These are phyloP conservation scores for Austroboletus eburneus DNA, from an alignment of 768 basidiomycete species.

Conservation along the genomic window DNA sequence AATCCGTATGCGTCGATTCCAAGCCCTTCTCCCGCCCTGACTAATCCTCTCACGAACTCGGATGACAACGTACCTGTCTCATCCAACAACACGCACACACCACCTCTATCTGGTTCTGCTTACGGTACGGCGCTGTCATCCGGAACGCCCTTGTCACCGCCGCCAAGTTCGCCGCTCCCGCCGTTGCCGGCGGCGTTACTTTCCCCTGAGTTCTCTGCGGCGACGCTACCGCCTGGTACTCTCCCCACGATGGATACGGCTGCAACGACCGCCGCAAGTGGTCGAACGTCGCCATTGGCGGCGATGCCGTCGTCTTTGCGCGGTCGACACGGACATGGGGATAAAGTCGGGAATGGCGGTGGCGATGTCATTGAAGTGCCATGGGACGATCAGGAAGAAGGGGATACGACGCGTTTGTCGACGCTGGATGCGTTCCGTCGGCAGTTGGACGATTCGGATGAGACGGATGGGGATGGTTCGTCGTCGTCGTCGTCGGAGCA, in stretches of 20 bases:
- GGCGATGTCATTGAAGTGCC: not conserved
- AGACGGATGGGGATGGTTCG: conserved; percentile 7
- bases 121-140: not conserved
- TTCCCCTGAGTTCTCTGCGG: conserved; percentile 7
- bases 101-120: conserved; percentile 4
- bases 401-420: conserved; percentile 19
- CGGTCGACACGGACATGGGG: too few species aligned
- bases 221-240: not conserved
- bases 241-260: not conserved
- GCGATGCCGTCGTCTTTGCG: conserved; percentile 11
- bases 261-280: conserved; percentile 14
- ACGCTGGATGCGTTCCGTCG: conserved; percentile 25
- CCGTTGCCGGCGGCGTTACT: conserved; percentile 15
- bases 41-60: not conserved
- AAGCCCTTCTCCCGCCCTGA: not conserved
- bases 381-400: conserved; percentile 14
- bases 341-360: not conserved
- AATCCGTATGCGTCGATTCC: not conserved
- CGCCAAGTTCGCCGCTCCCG: conserved; percentile 21
- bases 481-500: too few species aligned
- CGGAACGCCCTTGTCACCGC: conserved; percentile 19
- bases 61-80: not conserved
- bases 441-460: conserved; percentile 13
- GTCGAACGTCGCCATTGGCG: conserved; percentile 15
- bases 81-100: conserved; percentile 6